A percentile compares a stretch with the other conserved stretches of the same genome.
phyloP scores from a whole-genome alignment of 345 rosid species.

The Populus alba region DNA sequence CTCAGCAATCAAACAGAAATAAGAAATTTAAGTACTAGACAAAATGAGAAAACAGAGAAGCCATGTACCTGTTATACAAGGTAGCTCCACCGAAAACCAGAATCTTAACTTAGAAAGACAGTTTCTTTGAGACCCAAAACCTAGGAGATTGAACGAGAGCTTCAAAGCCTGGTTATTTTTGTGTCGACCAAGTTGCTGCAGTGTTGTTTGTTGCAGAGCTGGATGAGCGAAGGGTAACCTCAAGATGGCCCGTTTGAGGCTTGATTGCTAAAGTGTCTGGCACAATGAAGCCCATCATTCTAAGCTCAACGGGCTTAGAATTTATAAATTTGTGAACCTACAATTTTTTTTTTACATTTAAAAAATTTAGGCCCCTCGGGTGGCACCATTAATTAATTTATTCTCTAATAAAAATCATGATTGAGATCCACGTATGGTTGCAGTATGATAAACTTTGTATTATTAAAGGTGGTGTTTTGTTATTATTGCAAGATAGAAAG shows the following conservation, averaged over 20 bases:
- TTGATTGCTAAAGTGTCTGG: too few species aligned
- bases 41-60: neutral
- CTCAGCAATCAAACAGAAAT: neutral
- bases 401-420: too few species aligned
- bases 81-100: neutral
- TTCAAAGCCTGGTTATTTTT: neutral
- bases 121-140: neutral
- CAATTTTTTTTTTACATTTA: too few species aligned
- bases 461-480: too few species aligned
- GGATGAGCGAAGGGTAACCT: neutral
- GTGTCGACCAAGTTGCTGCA: neutral
- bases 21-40: neutral
- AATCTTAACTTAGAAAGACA: neutral
- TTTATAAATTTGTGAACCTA: too few species aligned
- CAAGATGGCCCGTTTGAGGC: neutral
- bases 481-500: too few species aligned
- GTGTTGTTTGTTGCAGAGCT: neutral
- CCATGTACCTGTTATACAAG: neutral
- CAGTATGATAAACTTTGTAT: too few species aligned
- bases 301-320: too few species aligned
- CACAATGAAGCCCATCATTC: too few species aligned
- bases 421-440: too few species aligned
- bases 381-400: too few species aligned
- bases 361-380: too few species aligned
- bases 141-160: neutral